These are phyloP conservation scores for Pelargonium nanum DNA, from an alignment of 345 rosid genomes.

Conservation along the genomic window DNA sequence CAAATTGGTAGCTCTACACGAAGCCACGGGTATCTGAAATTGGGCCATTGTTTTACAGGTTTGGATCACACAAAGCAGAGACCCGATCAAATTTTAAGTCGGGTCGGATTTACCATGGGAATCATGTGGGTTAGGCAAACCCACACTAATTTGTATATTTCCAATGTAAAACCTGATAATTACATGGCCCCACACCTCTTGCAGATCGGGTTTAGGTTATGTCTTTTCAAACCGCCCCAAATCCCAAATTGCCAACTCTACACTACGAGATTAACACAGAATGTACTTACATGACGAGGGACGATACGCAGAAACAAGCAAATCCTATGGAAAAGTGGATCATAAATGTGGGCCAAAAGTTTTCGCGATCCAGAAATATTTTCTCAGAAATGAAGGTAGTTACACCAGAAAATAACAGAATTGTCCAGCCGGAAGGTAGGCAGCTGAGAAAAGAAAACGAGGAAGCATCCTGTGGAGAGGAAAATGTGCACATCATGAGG, in stretches of 20 bases:
- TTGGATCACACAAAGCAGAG: too few species aligned
- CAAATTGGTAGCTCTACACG: too few species aligned
- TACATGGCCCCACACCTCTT: neutral
- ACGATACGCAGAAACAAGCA: constrained; percentile 37
- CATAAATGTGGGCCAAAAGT: constrained; percentile 43
- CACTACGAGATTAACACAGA: neutral
- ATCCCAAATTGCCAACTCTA: neutral
- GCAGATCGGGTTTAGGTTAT: neutral
- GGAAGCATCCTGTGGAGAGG: constrained; percentile 36
- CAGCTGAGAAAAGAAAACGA: constrained; percentile 51
- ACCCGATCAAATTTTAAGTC: too few species aligned
- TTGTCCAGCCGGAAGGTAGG: constrained; percentile 67
- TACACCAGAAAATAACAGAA: constrained; percentile 45
- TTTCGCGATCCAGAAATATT: constrained; percentile 37
- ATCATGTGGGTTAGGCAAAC: too few species aligned
- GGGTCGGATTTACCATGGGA: too few species aligned
- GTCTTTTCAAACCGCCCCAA: neutral
- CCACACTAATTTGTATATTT: too few species aligned
- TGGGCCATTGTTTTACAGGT: too few species aligned
- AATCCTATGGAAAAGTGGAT: constrained; percentile 40
- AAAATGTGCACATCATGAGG: constrained; percentile 5
- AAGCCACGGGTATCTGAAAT: too few species aligned
- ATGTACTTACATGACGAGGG: constrained; percentile 50
- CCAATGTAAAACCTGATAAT: too few species aligned
- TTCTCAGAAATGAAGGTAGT: constrained; percentile 51